Evolutionary conservation across 148 eudicot genomes (phyloP).

Genomic region (Rhododendron simsii): DNA sequence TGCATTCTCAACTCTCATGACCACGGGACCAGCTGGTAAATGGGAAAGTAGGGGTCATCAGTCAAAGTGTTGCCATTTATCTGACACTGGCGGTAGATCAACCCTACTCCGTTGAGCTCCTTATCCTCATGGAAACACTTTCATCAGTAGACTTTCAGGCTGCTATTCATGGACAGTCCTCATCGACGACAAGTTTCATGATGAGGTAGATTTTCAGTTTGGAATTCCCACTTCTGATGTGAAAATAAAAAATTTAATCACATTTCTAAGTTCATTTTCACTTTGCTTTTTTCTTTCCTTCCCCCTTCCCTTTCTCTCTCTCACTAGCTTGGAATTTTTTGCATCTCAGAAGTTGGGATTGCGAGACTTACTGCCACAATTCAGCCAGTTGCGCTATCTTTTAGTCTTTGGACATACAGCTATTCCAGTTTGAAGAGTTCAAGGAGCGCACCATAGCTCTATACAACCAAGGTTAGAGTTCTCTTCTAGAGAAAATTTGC

Average conservation of each 20-base stretch:
- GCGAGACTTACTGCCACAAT: not conserved
- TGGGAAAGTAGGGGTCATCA: not conserved
- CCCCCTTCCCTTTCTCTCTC: not conserved
- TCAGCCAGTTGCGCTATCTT: not conserved
- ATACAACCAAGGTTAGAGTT: not conserved
- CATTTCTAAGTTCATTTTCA: not conserved
- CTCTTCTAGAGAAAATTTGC: not conserved
- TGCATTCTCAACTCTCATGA: not conserved
- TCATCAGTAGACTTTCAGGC: not conserved
- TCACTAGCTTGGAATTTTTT: not conserved
- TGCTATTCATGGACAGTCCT: not conserved
- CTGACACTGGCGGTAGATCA: too few species aligned
- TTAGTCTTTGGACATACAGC: not conserved
- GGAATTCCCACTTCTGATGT: not conserved
- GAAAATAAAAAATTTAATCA: not conserved
- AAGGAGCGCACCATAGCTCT: not conserved
- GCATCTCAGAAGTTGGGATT: not conserved
- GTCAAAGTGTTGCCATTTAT: not conserved
- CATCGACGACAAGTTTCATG: not conserved
- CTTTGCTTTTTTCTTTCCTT: not conserved
- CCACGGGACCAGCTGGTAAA: not conserved
- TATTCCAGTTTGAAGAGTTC: not conserved
- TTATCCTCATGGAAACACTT: too few species aligned
- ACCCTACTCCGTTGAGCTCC: too few species aligned
- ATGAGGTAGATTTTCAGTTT: not conserved